Percentiles rank a stretch among this genome's conserved stretches.
Conservation (phyloP, 306 rosid species). For the Cicer arietinum region DNA sequence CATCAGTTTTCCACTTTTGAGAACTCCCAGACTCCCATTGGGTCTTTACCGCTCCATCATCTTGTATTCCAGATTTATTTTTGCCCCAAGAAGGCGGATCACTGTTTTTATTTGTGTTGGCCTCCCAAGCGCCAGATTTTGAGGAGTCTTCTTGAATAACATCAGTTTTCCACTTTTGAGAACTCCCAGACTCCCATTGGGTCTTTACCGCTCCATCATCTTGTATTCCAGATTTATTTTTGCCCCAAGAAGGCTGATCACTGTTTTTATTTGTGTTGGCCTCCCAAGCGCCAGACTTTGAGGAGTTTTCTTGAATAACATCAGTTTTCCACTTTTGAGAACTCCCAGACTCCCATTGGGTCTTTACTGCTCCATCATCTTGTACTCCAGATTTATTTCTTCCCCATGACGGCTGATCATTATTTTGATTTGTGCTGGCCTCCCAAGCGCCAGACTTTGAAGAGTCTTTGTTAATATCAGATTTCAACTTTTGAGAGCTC, state of each 20-base stretch:
- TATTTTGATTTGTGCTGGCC: neutral
- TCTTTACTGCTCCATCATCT: neutral
- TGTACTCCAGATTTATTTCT: neutral
- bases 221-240: too few relatives aligned
- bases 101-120: neutral
- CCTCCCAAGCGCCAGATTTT: conserved; percentile 1
- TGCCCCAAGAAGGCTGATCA: too few relatives aligned
- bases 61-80: neutral
- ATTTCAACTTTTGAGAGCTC: conserved; percentile 6
- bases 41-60: neutral
- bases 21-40: conserved; percentile 24
- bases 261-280: too few relatives aligned
- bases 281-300: too few relatives aligned
- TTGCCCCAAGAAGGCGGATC: neutral
- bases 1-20: conserved; percentile 6
- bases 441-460: conserved; percentile 16
- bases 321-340: conserved; percentile 9
- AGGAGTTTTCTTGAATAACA: conserved; percentile 16
- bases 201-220: neutral
- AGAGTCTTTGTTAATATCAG: conserved; percentile 29
- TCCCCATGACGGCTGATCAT: conserved; percentile 1
- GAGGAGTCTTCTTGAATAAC: conserved; percentile 25
- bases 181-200: conserved; percentile 29
- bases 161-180: conserved; percentile 11
- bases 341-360: conserved; percentile 26